These are phyloP conservation scores for Neopestalotiopsis rosae DNA, from an alignment of 2,329 filamentous ascomycete genomes.

Conservation along the genomic window DNA sequence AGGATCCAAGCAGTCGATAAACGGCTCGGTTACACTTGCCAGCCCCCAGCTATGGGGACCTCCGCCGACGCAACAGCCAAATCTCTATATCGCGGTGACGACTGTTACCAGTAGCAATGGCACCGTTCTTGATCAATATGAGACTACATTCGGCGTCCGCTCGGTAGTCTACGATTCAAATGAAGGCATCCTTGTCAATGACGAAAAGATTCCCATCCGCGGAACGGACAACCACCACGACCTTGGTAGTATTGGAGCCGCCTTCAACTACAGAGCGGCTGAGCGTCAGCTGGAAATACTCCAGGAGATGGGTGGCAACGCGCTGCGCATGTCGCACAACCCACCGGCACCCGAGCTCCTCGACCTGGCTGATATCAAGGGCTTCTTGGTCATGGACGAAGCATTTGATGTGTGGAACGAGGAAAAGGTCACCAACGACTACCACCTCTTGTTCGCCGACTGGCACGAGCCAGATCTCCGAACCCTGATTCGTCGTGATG, in stretches of 20 bases:
- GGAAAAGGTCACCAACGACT: conserved; percentile 54
- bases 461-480: conserved; percentile 60
- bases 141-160: conserved; percentile 57
- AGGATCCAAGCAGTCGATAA: conserved; percentile 38
- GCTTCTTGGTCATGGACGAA: conserved; percentile 58
- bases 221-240: conserved; percentile 59
- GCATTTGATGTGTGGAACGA: conserved; percentile 58
- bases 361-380: conserved; percentile 53
- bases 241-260: conserved; percentile 53
- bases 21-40: conserved; percentile 38
- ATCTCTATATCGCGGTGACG: conserved; percentile 54
- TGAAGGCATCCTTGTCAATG: conserved; percentile 52
- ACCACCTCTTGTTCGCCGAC: conserved; percentile 55
- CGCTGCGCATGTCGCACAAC: conserved; percentile 58
- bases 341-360: conserved; percentile 56
- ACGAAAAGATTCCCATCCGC: conserved; percentile 46
- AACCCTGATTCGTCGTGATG: conserved; percentile 56
- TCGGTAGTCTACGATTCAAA: conserved; percentile 44
- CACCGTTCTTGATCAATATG: conserved; percentile 46
- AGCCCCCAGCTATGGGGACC: conserved; percentile 56
- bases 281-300: conserved; percentile 56
- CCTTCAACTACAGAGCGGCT: conserved; percentile 54
- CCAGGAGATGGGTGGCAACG: conserved; percentile 54
- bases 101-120: conserved; percentile 33
- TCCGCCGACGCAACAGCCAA: conserved; percentile 47